These are phyloP conservation scores for Trichodelitschia bisporula DNA, from an alignment of 495 filamentous ascomycete genomes.

Conservation along the genomic window DNA sequence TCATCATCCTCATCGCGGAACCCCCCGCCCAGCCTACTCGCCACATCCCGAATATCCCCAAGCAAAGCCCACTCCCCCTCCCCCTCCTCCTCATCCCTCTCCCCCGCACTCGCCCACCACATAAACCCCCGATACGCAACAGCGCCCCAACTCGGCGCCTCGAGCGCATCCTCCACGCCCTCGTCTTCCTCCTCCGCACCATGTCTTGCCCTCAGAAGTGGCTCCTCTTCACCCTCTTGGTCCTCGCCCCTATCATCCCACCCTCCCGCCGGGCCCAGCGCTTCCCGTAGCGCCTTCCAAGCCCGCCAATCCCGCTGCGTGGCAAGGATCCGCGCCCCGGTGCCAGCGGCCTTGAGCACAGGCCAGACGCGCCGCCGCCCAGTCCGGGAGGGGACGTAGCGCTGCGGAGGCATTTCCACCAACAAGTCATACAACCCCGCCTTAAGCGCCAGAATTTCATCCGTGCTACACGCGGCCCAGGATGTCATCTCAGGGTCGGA, in stretches of 20 bases:
- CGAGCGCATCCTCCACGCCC: slow-evolving; percentile 28
- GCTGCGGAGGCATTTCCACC: slow-evolving; percentile 42
- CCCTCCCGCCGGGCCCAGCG: slow-evolving; percentile 1
- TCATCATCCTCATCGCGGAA: slow-evolving; percentile 19
- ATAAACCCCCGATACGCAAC: slow-evolving; percentile 81
- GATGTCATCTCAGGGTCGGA: slow-evolving; percentile 19
- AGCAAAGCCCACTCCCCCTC: slow-evolving; percentile 12
- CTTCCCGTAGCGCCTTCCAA: slow-evolving; percentile 35
- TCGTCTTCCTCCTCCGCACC: slow-evolving; percentile 4
- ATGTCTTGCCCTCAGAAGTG: neutral
- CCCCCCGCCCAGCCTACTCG: slow-evolving; percentile 18
- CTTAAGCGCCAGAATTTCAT: slow-evolving; percentile 72
- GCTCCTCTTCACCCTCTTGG: slow-evolving; percentile 6
- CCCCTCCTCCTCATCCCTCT: slow-evolving; percentile 27
- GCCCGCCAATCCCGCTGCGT: slow-evolving; percentile 76
- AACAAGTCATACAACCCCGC: slow-evolving; percentile 66
- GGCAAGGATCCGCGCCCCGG: slow-evolving; percentile 43
- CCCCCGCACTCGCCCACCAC: slow-evolving; percentile 96
- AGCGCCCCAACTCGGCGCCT: slow-evolving; percentile 68
- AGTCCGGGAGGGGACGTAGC: slow-evolving; percentile 18
- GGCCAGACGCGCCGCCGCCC: slow-evolving; percentile 39
- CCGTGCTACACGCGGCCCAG: slow-evolving; percentile 89
- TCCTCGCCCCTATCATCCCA: slow-evolving; percentile 1
- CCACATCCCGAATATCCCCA: slow-evolving; percentile 10
- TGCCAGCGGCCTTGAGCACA: slow-evolving; percentile 31